Evolutionary conservation across 2,329 filamentous ascomycete species (phyloP), one percentile per base, ranked within the genome.

Genomic region (Clarireedia homoeocarpa): DNA sequence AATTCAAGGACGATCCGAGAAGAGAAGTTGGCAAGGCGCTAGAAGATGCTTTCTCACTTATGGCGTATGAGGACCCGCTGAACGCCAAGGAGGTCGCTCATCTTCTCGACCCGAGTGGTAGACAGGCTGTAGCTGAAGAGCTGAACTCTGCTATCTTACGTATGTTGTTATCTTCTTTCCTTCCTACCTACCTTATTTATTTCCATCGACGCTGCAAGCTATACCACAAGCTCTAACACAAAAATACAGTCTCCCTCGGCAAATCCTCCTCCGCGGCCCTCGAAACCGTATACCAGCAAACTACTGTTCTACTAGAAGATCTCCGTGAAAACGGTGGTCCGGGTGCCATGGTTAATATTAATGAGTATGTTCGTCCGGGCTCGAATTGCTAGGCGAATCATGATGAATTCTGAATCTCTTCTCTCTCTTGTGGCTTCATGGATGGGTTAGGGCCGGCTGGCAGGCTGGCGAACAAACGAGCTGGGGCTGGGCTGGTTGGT

Each of bases 141-240:
- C 76, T 99, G 56, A 97, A 97, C 71, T 89, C 89, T 59, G 91
- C 90, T 48, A 96, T 99, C 65, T 72, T 99, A 75, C 74, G 84
- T 78, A 54, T 55, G 63, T 59, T 57, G 2, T 12, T 12, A 30
- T 48, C 20, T 44, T 44, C 12, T 48, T 48, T 7, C 38, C 38
- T 17, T 12, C 38, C 38, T 17, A 7, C 39, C 15, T 20, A 20
- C 6, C 4, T 42, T 15, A 2, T 20, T 20, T 42, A 3, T 9
- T 42, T 20, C n/a, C 39, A 42, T 10, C 52, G 45, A 57, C 24
- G 23, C 34, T n/a, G 56, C 50, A 34, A 34, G 12, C 3, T 7
- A 7, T 17, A 27, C 24, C 27, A 23, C 48, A 23, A 42, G 48
- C 40, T 10, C 24, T 30, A 4, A 10, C 12, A 15, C 66, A 72